These are phyloP conservation scores for Euryodendron excelsum DNA, from an alignment of 148 eudicot species.

Conservation along the genomic window DNA sequence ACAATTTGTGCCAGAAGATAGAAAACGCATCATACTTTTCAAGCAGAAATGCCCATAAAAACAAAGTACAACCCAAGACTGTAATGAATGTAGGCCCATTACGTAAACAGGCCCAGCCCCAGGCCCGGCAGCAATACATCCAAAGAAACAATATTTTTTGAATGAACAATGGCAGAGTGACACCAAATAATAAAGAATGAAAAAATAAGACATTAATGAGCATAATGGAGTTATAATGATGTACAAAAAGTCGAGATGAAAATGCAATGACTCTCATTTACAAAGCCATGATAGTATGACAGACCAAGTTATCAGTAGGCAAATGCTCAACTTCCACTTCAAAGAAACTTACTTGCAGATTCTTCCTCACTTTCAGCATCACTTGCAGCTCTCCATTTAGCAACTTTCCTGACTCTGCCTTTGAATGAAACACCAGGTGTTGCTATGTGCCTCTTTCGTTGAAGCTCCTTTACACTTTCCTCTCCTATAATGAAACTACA, in stretches of 20 bases:
- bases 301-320: background rate
- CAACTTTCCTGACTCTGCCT: slow-evolving; percentile 88
- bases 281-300: background rate
- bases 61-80: background rate
- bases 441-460: slow-evolving; percentile 67
- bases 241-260: background rate
- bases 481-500: slow-evolving; percentile 39
- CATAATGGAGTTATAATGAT: background rate
- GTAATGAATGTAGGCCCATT: background rate
- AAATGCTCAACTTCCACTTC: slow-evolving; percentile 7
- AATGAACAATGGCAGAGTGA: background rate
- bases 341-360: slow-evolving; percentile 61
- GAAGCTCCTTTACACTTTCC: slow-evolving; percentile 69
- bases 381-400: slow-evolving; percentile 70
- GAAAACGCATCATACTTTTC: background rate
- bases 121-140: background rate
- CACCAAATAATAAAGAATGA: background rate
- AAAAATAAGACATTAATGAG: background rate
- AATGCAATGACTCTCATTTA: background rate
- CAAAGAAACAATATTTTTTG: background rate
- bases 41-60: background rate
- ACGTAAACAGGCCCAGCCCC: background rate
- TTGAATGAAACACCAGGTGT: slow-evolving; percentile 68
- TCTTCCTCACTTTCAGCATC: slow-evolving; percentile 71
- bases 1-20: background rate